These are phyloP conservation scores for Rhizopogon vesiculosus DNA, from an alignment of 768 basidiomycete species.

Conservation along the genomic window DNA sequence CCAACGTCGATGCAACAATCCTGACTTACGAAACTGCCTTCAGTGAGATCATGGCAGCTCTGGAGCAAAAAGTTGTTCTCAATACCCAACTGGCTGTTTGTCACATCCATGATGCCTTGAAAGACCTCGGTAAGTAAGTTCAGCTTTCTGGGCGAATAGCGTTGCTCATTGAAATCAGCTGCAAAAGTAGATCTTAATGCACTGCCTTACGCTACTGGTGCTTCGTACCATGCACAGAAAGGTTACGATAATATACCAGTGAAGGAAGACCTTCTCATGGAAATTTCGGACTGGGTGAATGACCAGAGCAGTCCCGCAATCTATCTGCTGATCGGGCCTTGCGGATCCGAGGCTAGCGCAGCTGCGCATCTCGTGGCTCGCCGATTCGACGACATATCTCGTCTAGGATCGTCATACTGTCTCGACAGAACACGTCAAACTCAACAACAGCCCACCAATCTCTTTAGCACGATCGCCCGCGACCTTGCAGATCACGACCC, in stretches of 20 bases:
- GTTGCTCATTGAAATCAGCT: not conserved
- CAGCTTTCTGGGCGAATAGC: not conserved
- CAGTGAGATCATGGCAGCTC: not conserved
- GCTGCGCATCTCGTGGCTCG: slow-evolving; percentile 9
- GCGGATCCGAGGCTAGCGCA: slow-evolving; percentile 12
- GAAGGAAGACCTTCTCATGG: slow-evolving; percentile 4
- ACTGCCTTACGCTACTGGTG: not conserved
- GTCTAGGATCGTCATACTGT: slow-evolving; percentile 15
- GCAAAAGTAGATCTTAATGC: not conserved
- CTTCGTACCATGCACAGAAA: not conserved
- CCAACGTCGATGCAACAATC: not conserved
- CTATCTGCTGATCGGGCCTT: slow-evolving; percentile 9
- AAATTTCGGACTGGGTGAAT: slow-evolving; percentile 12
- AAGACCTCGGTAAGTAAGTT: not conserved
- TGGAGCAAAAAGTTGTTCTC: not conserved
- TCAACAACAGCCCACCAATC: not conserved
- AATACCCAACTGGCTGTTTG: not conserved
- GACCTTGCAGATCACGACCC: slow-evolving; percentile 13
- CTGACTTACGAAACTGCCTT: not conserved
- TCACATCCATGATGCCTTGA: not conserved
- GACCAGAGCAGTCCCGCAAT: slow-evolving; percentile 1
- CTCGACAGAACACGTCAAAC: slow-evolving; percentile 2
- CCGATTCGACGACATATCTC: slow-evolving; percentile 2
- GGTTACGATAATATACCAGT: slow-evolving; percentile 2
- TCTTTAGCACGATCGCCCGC: slow-evolving; percentile 18